Conservation (phyloP, 2,329 filamentous ascomycete species). For the Orbilia oligospora region DNA sequence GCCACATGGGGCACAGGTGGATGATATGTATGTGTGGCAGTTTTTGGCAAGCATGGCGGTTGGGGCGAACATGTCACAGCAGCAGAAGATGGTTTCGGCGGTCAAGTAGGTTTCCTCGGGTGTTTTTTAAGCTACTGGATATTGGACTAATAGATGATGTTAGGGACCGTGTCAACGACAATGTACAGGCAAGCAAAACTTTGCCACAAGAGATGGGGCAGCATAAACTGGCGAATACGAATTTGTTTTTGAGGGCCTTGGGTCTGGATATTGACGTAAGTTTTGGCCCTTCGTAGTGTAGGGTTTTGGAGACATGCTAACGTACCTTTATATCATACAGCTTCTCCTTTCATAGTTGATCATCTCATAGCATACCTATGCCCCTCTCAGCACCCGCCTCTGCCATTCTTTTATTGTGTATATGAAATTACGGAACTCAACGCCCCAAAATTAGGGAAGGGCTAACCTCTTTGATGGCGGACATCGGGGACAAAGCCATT, state of each 20-base stretch:
- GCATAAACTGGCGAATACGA: slow-evolving; percentile 89
- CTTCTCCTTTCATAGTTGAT: slow-evolving; percentile 21
- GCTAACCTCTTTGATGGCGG: background rate
- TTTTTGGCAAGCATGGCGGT: slow-evolving; percentile 96
- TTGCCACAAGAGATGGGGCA: slow-evolving; percentile 87
- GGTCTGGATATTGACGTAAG: slow-evolving; percentile 88
- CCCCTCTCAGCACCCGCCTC: background rate
- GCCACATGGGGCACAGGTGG: slow-evolving; percentile 86
- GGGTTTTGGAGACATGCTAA: slow-evolving; percentile 10
- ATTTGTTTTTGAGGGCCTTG: slow-evolving; percentile 98
- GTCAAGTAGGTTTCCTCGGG: slow-evolving; percentile 76
- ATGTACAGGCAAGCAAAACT: slow-evolving; percentile 88
- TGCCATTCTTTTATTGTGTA: slow-evolving; percentile 10
- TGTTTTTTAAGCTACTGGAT: background rate
- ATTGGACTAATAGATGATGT: slow-evolving; percentile 21
- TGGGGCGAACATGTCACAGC: slow-evolving; percentile 91
- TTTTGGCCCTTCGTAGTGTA: slow-evolving; percentile 6
- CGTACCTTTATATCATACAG: background rate
- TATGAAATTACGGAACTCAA: slow-evolving; percentile 5
- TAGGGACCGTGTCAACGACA: slow-evolving; percentile 93
- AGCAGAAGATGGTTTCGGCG: slow-evolving; percentile 91
- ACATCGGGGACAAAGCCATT: slow-evolving; percentile 27
- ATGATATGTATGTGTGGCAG: slow-evolving; percentile 98
- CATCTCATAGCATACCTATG: background rate
- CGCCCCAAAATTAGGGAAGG: background rate